Conservation (phyloP, 2,329 filamentous ascomycete genomes). For the Aspergillus felis region DNA sequence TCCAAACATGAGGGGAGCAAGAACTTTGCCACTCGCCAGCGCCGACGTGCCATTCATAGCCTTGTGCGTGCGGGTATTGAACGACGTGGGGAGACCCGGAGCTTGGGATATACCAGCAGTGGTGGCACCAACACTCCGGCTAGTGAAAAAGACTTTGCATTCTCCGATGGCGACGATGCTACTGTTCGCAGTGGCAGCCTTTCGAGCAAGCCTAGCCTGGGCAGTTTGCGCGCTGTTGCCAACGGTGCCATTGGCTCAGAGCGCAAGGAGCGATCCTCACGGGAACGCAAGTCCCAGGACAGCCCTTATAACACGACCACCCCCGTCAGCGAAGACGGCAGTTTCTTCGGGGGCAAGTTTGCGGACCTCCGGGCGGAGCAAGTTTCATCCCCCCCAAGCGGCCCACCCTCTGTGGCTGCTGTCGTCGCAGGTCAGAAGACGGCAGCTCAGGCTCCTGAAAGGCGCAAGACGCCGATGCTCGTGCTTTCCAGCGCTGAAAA, state of each 20-base stretch:
- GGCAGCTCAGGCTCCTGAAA: constrained; percentile 52
- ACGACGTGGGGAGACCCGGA: constrained; percentile 69
- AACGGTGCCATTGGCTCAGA: constrained; percentile 87
- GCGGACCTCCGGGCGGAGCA: constrained; percentile 45
- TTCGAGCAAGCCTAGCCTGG: constrained; percentile 68
- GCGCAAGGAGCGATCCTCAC: constrained; percentile 65
- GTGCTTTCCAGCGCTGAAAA: constrained; percentile 87
- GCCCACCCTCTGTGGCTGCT: constrained; percentile 37
- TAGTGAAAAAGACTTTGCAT: constrained; percentile 70
- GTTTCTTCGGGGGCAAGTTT: constrained; percentile 53
- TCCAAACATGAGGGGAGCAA: constrained; percentile 91
- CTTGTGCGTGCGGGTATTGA: constrained; percentile 85
- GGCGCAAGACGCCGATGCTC: constrained; percentile 80
- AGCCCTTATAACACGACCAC: constrained; percentile 59
- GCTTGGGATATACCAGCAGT: constrained; percentile 59
- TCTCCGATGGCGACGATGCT: constrained; percentile 72
- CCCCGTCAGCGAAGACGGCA: constrained; percentile 59
- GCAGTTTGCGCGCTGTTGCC: constrained; percentile 71
- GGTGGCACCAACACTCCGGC: constrained; percentile 81
- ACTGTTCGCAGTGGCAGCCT: constrained; percentile 74
- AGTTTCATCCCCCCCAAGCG: constrained; percentile 25
- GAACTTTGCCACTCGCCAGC: constrained; percentile 92
- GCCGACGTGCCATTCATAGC: constrained; percentile 86
- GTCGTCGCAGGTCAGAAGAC: constrained; percentile 51
- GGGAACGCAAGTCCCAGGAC: constrained; percentile 52